Conservation (phyloP, 768 basidiomycete genomes). For the Calocybe cyanea region DNA sequence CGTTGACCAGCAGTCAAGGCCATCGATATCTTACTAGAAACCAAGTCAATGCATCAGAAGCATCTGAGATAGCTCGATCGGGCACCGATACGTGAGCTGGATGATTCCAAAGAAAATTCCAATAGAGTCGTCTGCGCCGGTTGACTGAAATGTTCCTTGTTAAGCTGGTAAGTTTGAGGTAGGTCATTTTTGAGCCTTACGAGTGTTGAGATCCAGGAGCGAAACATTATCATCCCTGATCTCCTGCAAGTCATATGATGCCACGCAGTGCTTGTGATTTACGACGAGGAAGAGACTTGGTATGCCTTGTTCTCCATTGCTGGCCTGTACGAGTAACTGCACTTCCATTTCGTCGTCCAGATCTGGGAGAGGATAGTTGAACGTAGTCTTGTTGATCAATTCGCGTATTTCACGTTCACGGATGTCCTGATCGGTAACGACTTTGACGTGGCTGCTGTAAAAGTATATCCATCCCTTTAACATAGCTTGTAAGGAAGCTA, state of each 20-base stretch:
- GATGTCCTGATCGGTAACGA: slow-evolving; percentile 49
- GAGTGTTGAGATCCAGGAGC: slow-evolving; percentile 22
- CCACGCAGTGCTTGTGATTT: slow-evolving; percentile 45
- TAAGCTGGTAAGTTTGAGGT: slow-evolving; percentile 1
- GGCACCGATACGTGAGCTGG: slow-evolving; percentile 42
- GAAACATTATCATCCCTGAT: slow-evolving; percentile 24
- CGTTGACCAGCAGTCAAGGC: not conserved
- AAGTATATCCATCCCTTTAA: slow-evolving; percentile 50
- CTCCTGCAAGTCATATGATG: slow-evolving; percentile 35
- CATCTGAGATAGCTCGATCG: slow-evolving; percentile 38
- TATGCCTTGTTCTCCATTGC: slow-evolving; percentile 12
- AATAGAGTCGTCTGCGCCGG: slow-evolving; percentile 44
- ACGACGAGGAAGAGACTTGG: slow-evolving; percentile 34
- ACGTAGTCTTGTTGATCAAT: slow-evolving; percentile 24
- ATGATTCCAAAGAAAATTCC: slow-evolving; percentile 49
- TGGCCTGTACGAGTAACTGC: slow-evolving; percentile 30
- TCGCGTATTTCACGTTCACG: slow-evolving; percentile 32
- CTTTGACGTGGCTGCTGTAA: slow-evolving; percentile 31
- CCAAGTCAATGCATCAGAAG: slow-evolving; percentile 47
- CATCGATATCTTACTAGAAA: slow-evolving; percentile 32
- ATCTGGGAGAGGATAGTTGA: slow-evolving; percentile 23
- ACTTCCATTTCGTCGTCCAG: slow-evolving; percentile 43
- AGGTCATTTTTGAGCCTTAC: slow-evolving; percentile 15
- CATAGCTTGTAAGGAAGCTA: not conserved
- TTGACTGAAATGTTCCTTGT: slow-evolving; percentile 27